Base-by-base conservation (phyloP, 2,329 filamentous ascomycete species). In the Pseudogymnoascus verrucosus region DNA sequence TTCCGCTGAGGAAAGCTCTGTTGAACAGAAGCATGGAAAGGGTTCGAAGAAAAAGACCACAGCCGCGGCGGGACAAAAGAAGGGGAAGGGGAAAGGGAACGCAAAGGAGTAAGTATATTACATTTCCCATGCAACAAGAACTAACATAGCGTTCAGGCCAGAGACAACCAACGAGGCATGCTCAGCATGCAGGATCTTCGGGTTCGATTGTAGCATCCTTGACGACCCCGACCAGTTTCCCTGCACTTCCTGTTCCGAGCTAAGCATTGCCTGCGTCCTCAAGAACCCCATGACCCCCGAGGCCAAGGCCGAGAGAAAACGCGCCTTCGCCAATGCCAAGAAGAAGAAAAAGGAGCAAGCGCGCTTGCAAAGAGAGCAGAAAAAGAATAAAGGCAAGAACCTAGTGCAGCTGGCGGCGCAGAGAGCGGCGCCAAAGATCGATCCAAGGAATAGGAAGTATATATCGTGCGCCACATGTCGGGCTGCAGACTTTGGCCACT, bases 161-260 rank as follows among this genome's bases (percentile, higher is more conserved):
- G 26, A 12, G 3, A 3, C n/a, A 19, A 16, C 8, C 10, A 14
- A 16, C 3, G 26, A 1, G n/a, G 1, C 47, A 11, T 57, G 47
- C 26, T 11, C 8, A 7, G 2, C 26, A 3, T 54, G 47, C 23
- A n/a, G 10, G 31, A 2, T 3, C 5, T 57, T 31, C 10, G 10
- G n/a, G 1, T n/a, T 57, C 1, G 47, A 57, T 7, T 57, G 47
- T 4, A 57, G 47, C 3, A 57, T 57, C 19, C n/a, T 72, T 26
- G 37, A 68, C 5, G 39, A 68, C n/a, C 36, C 10, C 5, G 37
- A 65, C 10, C 57, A 62, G 5, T 72, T 68, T 40, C 71, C 71
- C 1, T 73, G 71, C 62, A 62, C 65, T 19, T 63, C 62, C 11
- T 73, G 71, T 36, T 59, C 67, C 3, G 71, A 72, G 36, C 65